These are phyloP conservation scores for Entelexis paramagnoliae DNA, from an alignment of 1,139 yeast species.

Conservation along the genomic window DNA sequence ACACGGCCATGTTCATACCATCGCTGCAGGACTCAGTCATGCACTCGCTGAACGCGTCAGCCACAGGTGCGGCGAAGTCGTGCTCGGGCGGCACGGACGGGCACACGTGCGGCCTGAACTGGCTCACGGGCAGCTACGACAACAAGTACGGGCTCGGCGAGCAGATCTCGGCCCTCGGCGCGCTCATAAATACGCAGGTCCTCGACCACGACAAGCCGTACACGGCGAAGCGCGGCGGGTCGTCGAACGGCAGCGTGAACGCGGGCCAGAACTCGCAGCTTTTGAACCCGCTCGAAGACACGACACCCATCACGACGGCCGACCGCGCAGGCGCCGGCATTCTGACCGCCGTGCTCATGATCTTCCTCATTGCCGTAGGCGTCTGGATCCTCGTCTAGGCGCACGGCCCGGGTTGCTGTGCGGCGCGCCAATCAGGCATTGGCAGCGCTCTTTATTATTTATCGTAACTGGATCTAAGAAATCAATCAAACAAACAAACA, in stretches of 20 bases:
- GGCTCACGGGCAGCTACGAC: conserved; percentile 71
- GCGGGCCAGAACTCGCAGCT: conserved; percentile 31
- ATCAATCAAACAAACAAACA: too few relatives aligned
- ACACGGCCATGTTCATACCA: conserved; percentile 66
- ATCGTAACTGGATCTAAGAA: too few relatives aligned
- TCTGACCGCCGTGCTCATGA: conserved; percentile 64
- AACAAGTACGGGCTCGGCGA: conserved; percentile 82
- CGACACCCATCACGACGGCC: conserved; percentile 54
- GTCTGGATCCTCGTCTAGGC: conserved; percentile 52
- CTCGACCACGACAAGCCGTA: conserved; percentile 42
- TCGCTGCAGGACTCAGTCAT: conserved; percentile 45
- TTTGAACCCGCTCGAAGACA: conserved; percentile 25
- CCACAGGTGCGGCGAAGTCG: conserved; percentile 67
- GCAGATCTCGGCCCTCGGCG: conserved; percentile 80
- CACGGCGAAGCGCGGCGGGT: conserved; percentile 42
- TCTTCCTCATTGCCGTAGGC: conserved; percentile 52
- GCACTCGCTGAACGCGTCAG: conserved; percentile 48
- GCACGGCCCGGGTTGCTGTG: too few relatives aligned
- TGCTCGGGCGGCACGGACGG: conserved; percentile 85
- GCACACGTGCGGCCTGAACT: conserved; percentile 78
- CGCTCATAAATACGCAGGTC: conserved; percentile 53
- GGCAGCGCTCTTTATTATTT: too few relatives aligned
- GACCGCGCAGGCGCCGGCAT: conserved; percentile 87
- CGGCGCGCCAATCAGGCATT: too few relatives aligned
- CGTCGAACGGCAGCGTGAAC: conserved; percentile 33